These are phyloP conservation scores for Bruguiera hainesii DNA, from an alignment of 441 rosid species.

Conservation along the genomic window DNA sequence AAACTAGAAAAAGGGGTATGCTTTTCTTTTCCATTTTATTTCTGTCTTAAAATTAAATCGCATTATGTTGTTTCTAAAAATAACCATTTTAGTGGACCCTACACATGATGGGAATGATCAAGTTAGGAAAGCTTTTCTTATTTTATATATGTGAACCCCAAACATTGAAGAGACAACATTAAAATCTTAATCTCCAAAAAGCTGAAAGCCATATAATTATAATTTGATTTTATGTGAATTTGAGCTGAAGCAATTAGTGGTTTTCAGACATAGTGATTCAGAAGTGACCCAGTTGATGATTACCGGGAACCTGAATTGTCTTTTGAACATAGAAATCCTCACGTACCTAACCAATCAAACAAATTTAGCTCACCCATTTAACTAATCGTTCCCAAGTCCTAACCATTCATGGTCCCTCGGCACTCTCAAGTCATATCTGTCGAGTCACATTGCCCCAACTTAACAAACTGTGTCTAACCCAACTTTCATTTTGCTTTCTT, in stretches of 20 bases:
- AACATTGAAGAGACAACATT: neutral
- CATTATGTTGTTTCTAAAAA: slow-evolving; percentile 7
- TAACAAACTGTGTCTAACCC: neutral
- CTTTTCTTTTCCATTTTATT: slow-evolving; percentile 13
- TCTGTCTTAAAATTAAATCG: neutral
- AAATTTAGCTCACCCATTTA: neutral
- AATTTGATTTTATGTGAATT: no score
- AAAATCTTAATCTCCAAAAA: neutral
- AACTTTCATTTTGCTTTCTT: neutral
- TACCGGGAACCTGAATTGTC: slow-evolving; percentile 6
- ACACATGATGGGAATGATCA: slow-evolving; percentile 19
- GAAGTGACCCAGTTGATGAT: slow-evolving; percentile 17
- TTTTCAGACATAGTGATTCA: neutral
- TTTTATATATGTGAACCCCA: neutral
- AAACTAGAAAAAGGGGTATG: slow-evolving; percentile 31
- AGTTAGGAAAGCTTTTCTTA: slow-evolving; percentile 16
- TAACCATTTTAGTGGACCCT: slow-evolving; percentile 27
- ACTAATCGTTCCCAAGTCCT: no score
- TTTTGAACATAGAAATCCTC: slow-evolving; percentile 13
- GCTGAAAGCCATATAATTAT: no score
- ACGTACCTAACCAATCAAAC: slow-evolving; percentile 8
- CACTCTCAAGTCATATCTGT: neutral
- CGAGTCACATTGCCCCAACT: no score
- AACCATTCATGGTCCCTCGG: neutral
- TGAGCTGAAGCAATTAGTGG: neutral